Percentiles rank a stretch among this genome's conserved stretches.
phyloP scores from a whole-genome alignment of 176 grass and related monocot species.

The Lolium perenne region DNA sequence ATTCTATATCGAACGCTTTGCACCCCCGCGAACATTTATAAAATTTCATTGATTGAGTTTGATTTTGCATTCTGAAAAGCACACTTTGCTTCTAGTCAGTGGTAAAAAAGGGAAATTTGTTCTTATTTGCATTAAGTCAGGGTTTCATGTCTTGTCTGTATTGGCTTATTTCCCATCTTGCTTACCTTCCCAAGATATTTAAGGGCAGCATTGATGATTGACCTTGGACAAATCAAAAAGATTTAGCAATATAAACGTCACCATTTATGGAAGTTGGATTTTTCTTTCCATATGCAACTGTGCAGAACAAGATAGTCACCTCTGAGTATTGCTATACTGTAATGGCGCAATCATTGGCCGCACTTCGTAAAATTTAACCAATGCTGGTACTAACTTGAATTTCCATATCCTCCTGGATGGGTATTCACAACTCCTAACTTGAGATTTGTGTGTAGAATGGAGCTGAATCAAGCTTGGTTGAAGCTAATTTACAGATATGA shows the following conservation, averaged over 20 bases:
- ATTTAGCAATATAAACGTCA: background rate
- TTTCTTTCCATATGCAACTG: background rate
- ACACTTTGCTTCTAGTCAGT: background rate
- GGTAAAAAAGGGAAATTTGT: conserved; percentile 2
- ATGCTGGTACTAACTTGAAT: background rate
- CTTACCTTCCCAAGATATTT: conserved; percentile 26
- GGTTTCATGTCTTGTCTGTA: background rate
- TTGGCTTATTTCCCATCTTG: conserved; percentile 12
- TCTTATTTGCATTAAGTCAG: conserved; percentile 20
- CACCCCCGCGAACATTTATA: background rate
- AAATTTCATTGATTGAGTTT: conserved; percentile 4
- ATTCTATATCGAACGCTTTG: conserved; percentile 14
- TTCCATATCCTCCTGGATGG: background rate
- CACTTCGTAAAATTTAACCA: background rate
- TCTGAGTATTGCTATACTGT: background rate
- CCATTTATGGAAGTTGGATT: background rate
- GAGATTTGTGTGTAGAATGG: background rate
- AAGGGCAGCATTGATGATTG: background rate
- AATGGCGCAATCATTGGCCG: background rate
- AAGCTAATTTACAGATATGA: background rate
- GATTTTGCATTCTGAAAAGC: conserved; percentile 4
- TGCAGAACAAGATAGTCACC: background rate
- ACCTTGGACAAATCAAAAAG: background rate
- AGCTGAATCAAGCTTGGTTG: background rate
- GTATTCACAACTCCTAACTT: conserved; percentile 1